Evolutionary conservation across 2,329 filamentous ascomycete genomes (phyloP).

Genomic region (Diaporthe citrichinensis): DNA sequence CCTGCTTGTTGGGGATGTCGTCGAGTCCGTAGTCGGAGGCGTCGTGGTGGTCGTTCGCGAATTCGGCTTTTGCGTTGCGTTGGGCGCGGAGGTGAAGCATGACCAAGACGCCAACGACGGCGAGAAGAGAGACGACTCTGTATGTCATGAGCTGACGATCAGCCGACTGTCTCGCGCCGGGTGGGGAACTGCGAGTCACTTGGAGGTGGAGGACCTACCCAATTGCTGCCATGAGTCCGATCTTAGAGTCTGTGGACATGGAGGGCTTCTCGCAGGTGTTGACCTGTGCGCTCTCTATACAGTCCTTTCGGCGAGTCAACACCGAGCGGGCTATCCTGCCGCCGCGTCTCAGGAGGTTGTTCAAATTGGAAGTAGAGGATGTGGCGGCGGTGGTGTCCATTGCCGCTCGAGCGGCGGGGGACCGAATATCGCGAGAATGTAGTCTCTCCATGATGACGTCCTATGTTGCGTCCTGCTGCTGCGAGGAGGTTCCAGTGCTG

Average conservation of each 20-base stretch:
- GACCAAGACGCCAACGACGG: constrained; percentile 34
- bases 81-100: constrained; percentile 37
- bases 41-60: constrained; percentile 44
- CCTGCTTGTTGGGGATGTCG: constrained; percentile 48
- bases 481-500: background rate
- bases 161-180: background rate
- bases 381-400: constrained; percentile 20
- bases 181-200: background rate
- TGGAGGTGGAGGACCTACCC: constrained; percentile 33
- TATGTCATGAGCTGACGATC: background rate
- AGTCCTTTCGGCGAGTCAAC: constrained; percentile 28
- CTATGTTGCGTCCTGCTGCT: background rate
- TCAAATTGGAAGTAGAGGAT: background rate
- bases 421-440: constrained; percentile 38
- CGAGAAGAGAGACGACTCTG: constrained; percentile 36
- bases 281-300: constrained; percentile 18
- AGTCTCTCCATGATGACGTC: constrained; percentile 34
- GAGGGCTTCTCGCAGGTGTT: constrained; percentile 42
- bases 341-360: constrained; percentile 35
- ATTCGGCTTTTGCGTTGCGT: constrained; percentile 43
- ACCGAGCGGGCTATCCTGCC: constrained; percentile 36
- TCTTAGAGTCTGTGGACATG: constrained; percentile 30
- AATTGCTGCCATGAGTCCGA: constrained; percentile 38
- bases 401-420: constrained; percentile 15
- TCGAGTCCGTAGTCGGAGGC: constrained; percentile 59